Conservation (phyloP, 164 flowering plant species). For the Pachysandra terminalis region DNA sequence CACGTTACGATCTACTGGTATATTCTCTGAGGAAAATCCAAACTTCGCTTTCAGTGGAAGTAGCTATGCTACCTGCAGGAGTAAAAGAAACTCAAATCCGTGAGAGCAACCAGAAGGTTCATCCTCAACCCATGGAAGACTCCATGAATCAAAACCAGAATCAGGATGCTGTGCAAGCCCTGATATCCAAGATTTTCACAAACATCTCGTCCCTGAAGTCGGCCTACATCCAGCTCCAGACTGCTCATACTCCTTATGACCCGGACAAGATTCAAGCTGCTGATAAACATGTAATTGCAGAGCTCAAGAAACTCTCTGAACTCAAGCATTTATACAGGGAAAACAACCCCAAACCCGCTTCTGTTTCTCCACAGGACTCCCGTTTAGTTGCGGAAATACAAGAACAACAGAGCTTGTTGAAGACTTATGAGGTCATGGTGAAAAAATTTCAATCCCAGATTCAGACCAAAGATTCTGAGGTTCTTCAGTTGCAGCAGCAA, state of each 20-base stretch:
- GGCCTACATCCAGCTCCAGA: conserved; percentile 89
- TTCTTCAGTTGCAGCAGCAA: conserved; percentile 67
- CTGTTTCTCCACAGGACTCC: conserved; percentile 81
- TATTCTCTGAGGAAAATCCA: conserved; percentile 26
- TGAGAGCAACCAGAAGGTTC: conserved; percentile 88
- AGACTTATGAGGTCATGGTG: conserved; percentile 97
- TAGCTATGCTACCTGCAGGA: conserved; percentile 87
- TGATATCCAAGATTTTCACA: conserved; percentile 68
- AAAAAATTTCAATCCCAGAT: conserved; percentile 93
- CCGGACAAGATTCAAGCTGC: conserved; percentile 94
- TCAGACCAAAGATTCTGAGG: conserved; percentile 89
- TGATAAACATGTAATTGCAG: conserved; percentile 81
- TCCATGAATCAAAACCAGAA: conserved; percentile 57
- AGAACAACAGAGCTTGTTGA: conserved; percentile 83
- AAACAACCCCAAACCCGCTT: conserved; percentile 69
- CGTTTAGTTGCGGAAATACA: conserved; percentile 87
- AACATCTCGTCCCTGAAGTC: conserved; percentile 84
- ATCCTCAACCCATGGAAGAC: conserved; percentile 98
- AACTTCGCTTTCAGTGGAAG: conserved; percentile 25
- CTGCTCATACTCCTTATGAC: conserved; percentile 95
- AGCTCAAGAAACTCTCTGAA: conserved; percentile 80
- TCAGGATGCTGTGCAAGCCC: conserved; percentile 69
- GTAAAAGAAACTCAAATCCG: conserved; percentile 68
- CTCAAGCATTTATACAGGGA: conserved; percentile 88
- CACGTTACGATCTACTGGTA: conserved; percentile 26